Percentiles rank a stretch among this genome's conserved stretches.
phyloP scores from a whole-genome alignment of 169 alveolate genomes.

The Plasmodium fragile region DNA sequence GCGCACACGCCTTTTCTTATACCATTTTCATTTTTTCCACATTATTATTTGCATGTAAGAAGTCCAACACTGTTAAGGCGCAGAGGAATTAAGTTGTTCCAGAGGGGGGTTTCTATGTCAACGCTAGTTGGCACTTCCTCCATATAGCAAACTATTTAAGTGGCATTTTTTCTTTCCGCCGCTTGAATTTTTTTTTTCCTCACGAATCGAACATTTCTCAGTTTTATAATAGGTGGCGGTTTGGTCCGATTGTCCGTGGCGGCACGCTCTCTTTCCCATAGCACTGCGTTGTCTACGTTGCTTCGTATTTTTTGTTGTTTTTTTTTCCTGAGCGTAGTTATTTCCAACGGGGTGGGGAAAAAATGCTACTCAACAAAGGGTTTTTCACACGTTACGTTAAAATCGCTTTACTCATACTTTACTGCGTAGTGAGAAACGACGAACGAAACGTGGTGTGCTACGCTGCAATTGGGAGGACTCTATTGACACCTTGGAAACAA shows the following conservation, averaged over 20 bases:
- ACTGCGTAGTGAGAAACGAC: background rate
- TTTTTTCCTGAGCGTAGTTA: background rate
- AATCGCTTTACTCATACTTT: background rate
- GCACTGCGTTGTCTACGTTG: constrained; percentile 1
- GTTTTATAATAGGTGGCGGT: background rate
- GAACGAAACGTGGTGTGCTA: background rate
- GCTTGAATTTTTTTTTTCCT: background rate
- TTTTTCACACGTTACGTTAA: background rate
- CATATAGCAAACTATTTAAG: background rate
- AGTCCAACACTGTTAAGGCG: background rate
- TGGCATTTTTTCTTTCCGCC: background rate
- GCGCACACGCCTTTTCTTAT: background rate
- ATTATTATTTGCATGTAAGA: background rate
- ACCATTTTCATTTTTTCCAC: constrained; percentile 3
- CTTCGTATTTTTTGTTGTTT: background rate
- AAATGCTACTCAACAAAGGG: background rate
- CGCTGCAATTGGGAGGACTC: background rate
- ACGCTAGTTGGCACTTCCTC: background rate
- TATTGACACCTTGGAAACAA: background rate
- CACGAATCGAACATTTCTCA: background rate
- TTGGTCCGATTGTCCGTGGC: background rate
- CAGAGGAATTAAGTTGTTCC: background rate
- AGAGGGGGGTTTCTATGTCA: background rate
- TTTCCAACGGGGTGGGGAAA: background rate
- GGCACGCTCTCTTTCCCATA: background rate